A percentile compares a stretch with the other conserved stretches of the same genome.
Conservation (phyloP, 345 rosid species). For the Anacardium occidentale region DNA sequence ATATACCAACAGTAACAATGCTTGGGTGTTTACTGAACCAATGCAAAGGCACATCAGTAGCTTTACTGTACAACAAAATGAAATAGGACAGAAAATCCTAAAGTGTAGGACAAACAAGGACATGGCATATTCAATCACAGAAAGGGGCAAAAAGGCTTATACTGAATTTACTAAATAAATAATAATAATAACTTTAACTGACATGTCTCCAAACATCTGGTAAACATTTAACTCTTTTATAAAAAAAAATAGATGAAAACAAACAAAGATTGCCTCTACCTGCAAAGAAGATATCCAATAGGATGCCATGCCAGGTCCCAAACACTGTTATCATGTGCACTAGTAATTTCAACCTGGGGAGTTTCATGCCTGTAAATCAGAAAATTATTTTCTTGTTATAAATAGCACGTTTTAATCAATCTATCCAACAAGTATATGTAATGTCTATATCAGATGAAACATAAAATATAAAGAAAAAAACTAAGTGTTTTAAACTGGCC, state of each 20-base stretch:
- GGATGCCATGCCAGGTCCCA: conserved; percentile 99
- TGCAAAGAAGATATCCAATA: conserved; percentile 96
- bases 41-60: conserved; percentile 1
- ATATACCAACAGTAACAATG: neutral
- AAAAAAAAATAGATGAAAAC: neutral
- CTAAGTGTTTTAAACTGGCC: too few species aligned
- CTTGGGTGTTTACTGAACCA: neutral
- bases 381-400: neutral
- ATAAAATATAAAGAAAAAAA: neutral
- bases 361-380: conserved; percentile 75
- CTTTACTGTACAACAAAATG: neutral
- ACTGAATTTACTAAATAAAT: neutral
- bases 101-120: neutral
- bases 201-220: neutral
- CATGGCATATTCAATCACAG: neutral
- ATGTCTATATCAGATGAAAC: neutral
- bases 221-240: neutral
- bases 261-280: conserved; percentile 40
- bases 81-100: neutral
- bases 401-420: neutral
- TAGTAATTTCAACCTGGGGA: conserved; percentile 82
- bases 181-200: neutral
- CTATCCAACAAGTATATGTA: neutral
- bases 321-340: conserved; percentile 89
- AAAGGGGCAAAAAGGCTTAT: neutral